These are phyloP conservation scores for Cnidoscolus chayamansa DNA, from an alignment of 441 rosid species.

Conservation along the genomic window DNA sequence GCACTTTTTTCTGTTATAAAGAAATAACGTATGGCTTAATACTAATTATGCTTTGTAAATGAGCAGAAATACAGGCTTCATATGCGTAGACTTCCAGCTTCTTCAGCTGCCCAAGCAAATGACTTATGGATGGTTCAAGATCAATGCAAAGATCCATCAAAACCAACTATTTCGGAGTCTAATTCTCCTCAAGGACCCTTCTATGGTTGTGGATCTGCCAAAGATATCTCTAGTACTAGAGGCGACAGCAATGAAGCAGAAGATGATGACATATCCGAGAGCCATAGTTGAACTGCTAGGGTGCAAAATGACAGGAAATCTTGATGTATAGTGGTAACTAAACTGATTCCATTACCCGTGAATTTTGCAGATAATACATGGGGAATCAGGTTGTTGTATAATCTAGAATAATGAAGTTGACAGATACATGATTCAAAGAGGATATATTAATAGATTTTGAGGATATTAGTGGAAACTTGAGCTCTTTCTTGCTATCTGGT, in stretches of 20 bases:
- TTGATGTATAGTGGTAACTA: conserved; percentile 33
- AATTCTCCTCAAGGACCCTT: conserved; percentile 73
- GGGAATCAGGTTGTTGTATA: conserved; percentile 24
- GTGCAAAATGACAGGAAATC: conserved; percentile 34
- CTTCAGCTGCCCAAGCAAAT: conserved; percentile 40
- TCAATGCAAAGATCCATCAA: conserved; percentile 37
- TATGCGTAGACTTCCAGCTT: conserved; percentile 40
- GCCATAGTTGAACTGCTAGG: conserved; percentile 61
- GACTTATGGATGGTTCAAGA: conserved; percentile 49
- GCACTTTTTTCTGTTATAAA: conserved; percentile 4
- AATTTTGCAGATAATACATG: conserved; percentile 51
- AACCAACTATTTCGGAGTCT: conserved; percentile 43
- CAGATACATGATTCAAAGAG: conserved; percentile 20
- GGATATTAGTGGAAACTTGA: conserved; percentile 9
- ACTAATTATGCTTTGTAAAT: conserved; percentile 17
- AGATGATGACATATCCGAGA: conserved; percentile 60
- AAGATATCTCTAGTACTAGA: conserved; percentile 49
- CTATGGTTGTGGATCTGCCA: conserved; percentile 42
- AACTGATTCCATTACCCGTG: conserved; percentile 36
- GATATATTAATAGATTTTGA: conserved; percentile 16
- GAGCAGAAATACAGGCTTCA: conserved; percentile 86
- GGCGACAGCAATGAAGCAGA: conserved; percentile 63
- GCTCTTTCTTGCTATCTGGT: conserved; percentile 14
- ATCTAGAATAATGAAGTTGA: conserved; percentile 24
- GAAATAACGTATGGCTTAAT: conserved; percentile 12